Percentiles rank a stretch among this genome's conserved stretches.
phyloP scores from a whole-genome alignment of 768 basidiomycete genomes.

The Strobilomyces confusus region DNA sequence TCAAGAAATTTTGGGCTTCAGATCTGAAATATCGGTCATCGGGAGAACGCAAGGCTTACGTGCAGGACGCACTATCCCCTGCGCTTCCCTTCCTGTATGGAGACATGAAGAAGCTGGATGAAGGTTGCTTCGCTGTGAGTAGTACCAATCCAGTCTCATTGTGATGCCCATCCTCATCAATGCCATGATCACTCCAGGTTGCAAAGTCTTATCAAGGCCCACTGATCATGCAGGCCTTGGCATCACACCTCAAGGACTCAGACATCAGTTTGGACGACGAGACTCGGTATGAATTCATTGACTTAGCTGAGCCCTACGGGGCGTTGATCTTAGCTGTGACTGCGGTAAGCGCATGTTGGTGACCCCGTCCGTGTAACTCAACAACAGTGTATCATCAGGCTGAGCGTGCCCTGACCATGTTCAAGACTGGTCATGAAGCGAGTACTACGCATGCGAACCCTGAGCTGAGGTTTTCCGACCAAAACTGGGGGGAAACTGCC shows the following conservation, averaged over 20 bases:
- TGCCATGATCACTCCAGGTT: background rate
- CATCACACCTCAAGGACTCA: background rate
- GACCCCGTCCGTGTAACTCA: no score
- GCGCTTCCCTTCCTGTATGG: background rate
- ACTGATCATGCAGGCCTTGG: background rate
- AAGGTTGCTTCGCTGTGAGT: background rate
- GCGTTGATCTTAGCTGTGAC: background rate
- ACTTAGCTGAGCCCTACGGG: background rate
- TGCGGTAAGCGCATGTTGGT: background rate
- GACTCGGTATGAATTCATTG: background rate
- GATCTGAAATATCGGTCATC: background rate
- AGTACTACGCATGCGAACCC: background rate
- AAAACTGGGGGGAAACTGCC: background rate
- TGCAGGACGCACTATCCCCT: background rate
- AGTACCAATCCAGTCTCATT: no score
- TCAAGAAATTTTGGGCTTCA: background rate
- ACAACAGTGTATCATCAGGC: no score
- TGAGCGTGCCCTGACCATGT: background rate
- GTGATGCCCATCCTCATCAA: no score
- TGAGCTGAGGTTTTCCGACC: background rate
- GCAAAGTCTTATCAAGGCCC: background rate
- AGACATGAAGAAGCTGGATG: background rate
- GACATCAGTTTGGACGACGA: background rate
- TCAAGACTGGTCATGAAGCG: background rate
- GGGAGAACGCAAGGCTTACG: background rate